Conservation (phyloP, 2,329 filamentous ascomycete genomes). For the Cladosporium halotolerans region DNA sequence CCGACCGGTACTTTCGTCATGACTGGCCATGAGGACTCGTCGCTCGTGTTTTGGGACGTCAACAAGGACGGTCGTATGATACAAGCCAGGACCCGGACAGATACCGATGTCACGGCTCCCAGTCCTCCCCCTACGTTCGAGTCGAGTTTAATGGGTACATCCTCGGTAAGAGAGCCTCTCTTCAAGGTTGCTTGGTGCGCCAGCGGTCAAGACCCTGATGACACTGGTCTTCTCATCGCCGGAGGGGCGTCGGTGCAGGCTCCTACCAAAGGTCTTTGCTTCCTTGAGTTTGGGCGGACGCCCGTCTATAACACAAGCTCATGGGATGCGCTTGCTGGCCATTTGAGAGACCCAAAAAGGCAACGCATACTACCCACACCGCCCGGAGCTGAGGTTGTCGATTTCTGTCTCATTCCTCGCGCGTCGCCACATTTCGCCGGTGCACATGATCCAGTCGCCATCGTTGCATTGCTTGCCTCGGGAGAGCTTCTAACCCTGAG, state of each 20-base stretch:
- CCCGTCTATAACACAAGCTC: constrained; percentile 87
- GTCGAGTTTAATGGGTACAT: constrained; percentile 37
- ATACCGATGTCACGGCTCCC: constrained; percentile 66
- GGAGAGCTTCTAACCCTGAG: constrained; percentile 85
- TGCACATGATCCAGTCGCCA: constrained; percentile 81
- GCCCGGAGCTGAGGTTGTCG: constrained; percentile 65
- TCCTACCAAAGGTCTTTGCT: constrained; percentile 70
- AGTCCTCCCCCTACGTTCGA: constrained; percentile 18
- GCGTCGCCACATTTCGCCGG: constrained; percentile 78
- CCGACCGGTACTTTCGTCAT: constrained; percentile 85
- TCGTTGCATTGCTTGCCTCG: constrained; percentile 72
- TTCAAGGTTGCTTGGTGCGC: constrained; percentile 85
- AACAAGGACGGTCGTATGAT: constrained; percentile 74
- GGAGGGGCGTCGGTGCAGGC: constrained; percentile 67
- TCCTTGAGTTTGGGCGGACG: constrained; percentile 81
- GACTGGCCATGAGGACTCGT: constrained; percentile 84
- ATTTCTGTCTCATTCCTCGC: constrained; percentile 79
- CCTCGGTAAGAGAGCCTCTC: constrained; percentile 65
- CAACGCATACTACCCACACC: constrained; percentile 69
- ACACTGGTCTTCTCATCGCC: constrained; percentile 80
- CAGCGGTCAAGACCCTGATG: constrained; percentile 77
- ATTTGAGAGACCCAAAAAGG: constrained; percentile 70
- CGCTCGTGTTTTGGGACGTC: constrained; percentile 83
- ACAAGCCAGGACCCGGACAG: constrained; percentile 72
- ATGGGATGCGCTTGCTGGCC: constrained; percentile 73